These are phyloP conservation scores for Spiraea crenata DNA, from an alignment of 331 rosid species.

Conservation along the genomic window DNA sequence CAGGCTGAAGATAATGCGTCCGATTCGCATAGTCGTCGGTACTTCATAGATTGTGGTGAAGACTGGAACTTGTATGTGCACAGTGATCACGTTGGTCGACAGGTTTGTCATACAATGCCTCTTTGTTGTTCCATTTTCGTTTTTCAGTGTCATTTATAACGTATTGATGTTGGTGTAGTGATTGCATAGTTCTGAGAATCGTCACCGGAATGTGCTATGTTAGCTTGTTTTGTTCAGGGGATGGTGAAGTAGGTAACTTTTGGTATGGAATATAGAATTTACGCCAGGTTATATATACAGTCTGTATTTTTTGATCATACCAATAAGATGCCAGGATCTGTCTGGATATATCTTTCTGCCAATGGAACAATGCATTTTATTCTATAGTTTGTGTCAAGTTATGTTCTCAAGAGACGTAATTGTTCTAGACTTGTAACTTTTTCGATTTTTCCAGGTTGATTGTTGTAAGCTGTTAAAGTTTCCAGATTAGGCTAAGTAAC, in stretches of 20 bases:
- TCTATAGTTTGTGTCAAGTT: neutral
- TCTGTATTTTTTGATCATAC: too few relatives aligned
- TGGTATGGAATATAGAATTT: neutral
- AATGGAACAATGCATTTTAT: neutral
- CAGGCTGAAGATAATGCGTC: slow-evolving; percentile 51
- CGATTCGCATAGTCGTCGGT: slow-evolving; percentile 17
- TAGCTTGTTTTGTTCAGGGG: neutral
- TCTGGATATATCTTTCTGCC: neutral
- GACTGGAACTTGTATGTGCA: slow-evolving; percentile 67
- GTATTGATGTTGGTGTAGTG: neutral
- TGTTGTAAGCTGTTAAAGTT: neutral
- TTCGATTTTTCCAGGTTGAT: neutral
- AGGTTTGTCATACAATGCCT: slow-evolving; percentile 34
- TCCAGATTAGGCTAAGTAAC: neutral
- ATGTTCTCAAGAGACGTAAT: neutral
- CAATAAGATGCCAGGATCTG: too few relatives aligned
- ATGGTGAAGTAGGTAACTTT: neutral
- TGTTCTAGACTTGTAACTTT: neutral
- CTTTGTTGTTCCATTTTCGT: neutral
- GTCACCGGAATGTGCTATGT: neutral
- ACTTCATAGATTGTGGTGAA: slow-evolving; percentile 64
- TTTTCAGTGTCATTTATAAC: neutral
- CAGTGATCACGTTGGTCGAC: slow-evolving; percentile 46
- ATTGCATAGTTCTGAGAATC: neutral
- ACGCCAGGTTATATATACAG: neutral